These are phyloP conservation scores for Neurospora sp. DNA, from an alignment of 495 filamentous ascomycete genomes.

Conservation along the genomic window DNA sequence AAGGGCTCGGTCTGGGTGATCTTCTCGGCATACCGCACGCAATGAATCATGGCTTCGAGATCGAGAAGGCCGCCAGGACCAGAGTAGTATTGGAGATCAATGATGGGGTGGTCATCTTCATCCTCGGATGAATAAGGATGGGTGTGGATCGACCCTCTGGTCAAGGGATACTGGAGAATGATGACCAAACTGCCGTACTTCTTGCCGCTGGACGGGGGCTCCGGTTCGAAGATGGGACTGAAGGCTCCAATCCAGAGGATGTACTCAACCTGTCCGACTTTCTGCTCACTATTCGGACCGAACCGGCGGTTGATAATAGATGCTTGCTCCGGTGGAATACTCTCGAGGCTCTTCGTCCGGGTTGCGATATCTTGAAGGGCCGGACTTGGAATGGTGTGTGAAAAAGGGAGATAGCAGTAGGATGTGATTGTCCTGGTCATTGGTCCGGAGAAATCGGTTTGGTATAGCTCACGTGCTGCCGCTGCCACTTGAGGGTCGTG, in stretches of 20 bases:
- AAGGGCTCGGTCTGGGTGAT: slow-evolving; percentile 35
- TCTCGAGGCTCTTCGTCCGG: background rate
- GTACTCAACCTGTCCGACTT: slow-evolving; percentile 41
- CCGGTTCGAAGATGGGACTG: slow-evolving; percentile 28
- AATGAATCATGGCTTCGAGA: slow-evolving; percentile 29
- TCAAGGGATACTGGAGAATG: slow-evolving; percentile 46
- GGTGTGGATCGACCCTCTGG: slow-evolving; percentile 39
- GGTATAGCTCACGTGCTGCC: slow-evolving; percentile 13
- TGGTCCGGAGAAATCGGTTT: slow-evolving; percentile 7
- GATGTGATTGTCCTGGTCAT: slow-evolving; percentile 3
- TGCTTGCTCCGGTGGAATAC: background rate
- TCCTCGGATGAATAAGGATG: background rate
- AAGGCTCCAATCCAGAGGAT: slow-evolving; percentile 42
- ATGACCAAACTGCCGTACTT: slow-evolving; percentile 43
- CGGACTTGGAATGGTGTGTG: slow-evolving; percentile 21
- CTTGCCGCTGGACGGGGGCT: slow-evolving; percentile 22
- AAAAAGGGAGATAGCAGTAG: slow-evolving; percentile 36
- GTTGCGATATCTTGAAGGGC: slow-evolving; percentile 5
- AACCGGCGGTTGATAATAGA: slow-evolving; percentile 25
- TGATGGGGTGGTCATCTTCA: slow-evolving; percentile 3
- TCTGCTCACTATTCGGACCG: slow-evolving; percentile 4
- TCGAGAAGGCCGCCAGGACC: slow-evolving; percentile 33
- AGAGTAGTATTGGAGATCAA: slow-evolving; percentile 36
- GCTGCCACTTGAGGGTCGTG: slow-evolving; percentile 1
- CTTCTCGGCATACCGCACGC: slow-evolving; percentile 31